Conservation (phyloP, 1,284 basidiomycete genomes). For the Neolentinus lepideus region DNA sequence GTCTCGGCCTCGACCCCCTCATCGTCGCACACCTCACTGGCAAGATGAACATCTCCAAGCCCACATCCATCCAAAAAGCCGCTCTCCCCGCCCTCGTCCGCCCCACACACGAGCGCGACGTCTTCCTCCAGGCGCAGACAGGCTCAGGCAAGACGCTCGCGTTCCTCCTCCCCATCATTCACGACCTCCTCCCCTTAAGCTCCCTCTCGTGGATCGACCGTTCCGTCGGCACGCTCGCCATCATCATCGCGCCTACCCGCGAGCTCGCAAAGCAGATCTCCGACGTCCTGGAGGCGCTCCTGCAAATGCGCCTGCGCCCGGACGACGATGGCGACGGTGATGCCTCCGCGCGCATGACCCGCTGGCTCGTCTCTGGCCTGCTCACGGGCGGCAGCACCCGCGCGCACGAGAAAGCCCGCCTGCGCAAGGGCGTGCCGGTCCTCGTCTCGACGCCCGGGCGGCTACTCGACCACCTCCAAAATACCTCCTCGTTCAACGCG, state of each 20-base stretch:
- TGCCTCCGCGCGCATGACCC: slow-evolving; percentile 56
- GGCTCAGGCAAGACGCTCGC: slow-evolving; percentile 97
- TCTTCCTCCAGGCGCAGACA: slow-evolving; percentile 96
- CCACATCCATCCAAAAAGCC: slow-evolving; percentile 88
- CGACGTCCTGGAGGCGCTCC: slow-evolving; percentile 56
- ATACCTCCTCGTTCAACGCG: slow-evolving; percentile 85
- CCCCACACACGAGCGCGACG: slow-evolving; percentile 52
- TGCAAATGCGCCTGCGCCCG: slow-evolving; percentile 70
- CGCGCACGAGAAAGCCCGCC: slow-evolving; percentile 67
- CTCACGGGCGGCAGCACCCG: slow-evolving; percentile 76
- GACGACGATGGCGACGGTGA: slow-evolving; percentile 31
- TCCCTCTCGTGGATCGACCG: slow-evolving; percentile 84
- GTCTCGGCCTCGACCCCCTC: slow-evolving; percentile 78
- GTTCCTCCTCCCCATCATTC: slow-evolving; percentile 92
- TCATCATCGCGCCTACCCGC: slow-evolving; percentile 92
- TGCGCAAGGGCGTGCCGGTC: slow-evolving; percentile 70
- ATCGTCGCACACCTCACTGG: slow-evolving; percentile 72
- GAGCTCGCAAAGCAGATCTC: slow-evolving; percentile 94
- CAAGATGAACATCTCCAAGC: slow-evolving; percentile 82
- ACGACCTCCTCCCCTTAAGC: slow-evolving; percentile 88
- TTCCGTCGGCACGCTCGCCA: slow-evolving; percentile 84
- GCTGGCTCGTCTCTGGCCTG: slow-evolving; percentile 93
- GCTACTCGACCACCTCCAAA: slow-evolving; percentile 70
- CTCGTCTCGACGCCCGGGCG: slow-evolving; percentile 68
- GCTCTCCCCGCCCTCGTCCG: slow-evolving; percentile 69